A percentile compares a stretch with the other conserved stretches of the same genome.
Conservation (phyloP, 768 basidiomycete species). For the Boletus patriciae region DNA sequence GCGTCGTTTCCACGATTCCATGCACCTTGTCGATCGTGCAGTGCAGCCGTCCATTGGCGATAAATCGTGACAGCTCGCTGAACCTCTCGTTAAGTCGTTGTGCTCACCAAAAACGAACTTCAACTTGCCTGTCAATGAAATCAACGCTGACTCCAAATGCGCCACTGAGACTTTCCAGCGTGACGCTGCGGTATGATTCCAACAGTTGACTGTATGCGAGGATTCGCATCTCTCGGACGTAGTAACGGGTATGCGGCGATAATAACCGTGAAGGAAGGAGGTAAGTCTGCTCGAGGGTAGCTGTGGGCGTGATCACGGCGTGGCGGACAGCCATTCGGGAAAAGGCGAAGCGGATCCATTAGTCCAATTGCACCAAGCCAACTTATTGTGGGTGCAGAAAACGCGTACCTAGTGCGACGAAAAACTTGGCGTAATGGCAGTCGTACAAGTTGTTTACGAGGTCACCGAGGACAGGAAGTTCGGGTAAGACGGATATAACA, state of each 20-base stretch:
- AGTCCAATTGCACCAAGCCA: not conserved
- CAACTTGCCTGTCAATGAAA: conserved; percentile 80
- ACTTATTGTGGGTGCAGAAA: not conserved
- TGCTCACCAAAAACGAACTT: not conserved
- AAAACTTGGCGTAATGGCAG: conserved; percentile 94
- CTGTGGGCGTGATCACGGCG: conserved; percentile 38
- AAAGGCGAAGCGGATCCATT: conserved; percentile 5
- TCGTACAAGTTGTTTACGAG: conserved; percentile 87
- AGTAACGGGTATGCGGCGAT: conserved; percentile 82
- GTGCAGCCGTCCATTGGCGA: conserved; percentile 80
- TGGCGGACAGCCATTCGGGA: not conserved
- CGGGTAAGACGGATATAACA: conserved; percentile 80
- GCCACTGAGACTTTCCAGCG: conserved; percentile 77
- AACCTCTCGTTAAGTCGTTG: not conserved
- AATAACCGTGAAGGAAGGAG: conserved; percentile 88
- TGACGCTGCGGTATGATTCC: conserved; percentile 88
- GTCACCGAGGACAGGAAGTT: conserved; percentile 78
- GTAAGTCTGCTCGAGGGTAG: conserved; percentile 83
- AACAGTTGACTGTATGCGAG: conserved; percentile 88
- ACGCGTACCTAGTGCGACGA: conserved; percentile 73
- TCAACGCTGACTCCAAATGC: conserved; percentile 89
- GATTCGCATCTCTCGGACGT: conserved; percentile 95
- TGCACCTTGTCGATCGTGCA: conserved; percentile 94
- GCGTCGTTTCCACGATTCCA: conserved; percentile 89
- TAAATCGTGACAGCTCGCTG: conserved; percentile 91